Evolutionary conservation across 768 basidiomycete genomes (phyloP).

Genomic region (Leccinellum albellum): DNA sequence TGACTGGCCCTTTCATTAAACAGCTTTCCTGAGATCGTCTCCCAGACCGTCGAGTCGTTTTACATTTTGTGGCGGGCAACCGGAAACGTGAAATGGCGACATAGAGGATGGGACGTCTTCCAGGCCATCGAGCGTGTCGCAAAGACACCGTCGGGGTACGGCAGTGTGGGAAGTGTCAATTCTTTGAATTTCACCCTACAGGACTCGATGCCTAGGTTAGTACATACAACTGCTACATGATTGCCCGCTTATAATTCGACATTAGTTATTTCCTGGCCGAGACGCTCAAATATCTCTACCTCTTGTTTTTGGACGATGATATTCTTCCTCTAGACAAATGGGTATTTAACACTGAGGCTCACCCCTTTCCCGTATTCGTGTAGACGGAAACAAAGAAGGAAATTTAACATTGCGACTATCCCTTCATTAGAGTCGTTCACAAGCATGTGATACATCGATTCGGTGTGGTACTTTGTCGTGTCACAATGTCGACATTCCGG

Average conservation of each 20-base stretch:
- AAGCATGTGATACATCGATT: neutral
- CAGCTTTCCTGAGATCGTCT: neutral
- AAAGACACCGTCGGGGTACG: conserved; percentile 59
- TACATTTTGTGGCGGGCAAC: conserved; percentile 71
- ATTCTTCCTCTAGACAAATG: conserved; percentile 50
- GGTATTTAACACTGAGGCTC: conserved; percentile 72
- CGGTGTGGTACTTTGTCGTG: neutral
- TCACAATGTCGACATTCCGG: neutral
- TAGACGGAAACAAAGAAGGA: conserved; percentile 56
- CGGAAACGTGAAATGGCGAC: conserved; percentile 63
- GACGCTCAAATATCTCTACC: conserved; percentile 70
- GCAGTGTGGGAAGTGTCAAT: conserved; percentile 51
- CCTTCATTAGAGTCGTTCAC: neutral
- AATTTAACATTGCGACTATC: conserved; percentile 22
- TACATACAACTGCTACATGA: neutral
- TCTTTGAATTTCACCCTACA: conserved; percentile 33
- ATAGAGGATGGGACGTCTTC: conserved; percentile 69
- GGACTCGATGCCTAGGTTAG: conserved; percentile 76
- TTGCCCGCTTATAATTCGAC: neutral
- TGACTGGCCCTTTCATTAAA: conserved; percentile 10
- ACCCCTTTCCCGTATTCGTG: conserved; percentile 68
- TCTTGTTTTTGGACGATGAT: conserved; percentile 65
- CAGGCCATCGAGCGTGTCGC: conserved; percentile 59
- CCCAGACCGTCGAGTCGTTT: conserved; percentile 68
- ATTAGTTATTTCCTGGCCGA: conserved; percentile 52